Base-by-base conservation (phyloP, 768 basidiomycete genomes). In the Naganishia randhawae region DNA sequence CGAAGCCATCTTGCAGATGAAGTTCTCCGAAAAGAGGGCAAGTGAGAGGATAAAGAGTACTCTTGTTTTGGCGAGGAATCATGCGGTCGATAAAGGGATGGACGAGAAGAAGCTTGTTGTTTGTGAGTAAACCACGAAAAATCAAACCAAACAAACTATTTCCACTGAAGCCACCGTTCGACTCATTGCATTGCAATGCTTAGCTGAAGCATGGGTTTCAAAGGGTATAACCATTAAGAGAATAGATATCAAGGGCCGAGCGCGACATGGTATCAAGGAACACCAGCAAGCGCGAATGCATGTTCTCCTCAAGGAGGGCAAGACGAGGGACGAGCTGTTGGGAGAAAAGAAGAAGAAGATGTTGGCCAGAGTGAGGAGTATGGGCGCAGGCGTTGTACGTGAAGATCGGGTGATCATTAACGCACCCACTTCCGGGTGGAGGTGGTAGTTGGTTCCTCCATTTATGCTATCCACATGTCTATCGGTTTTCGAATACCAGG, bases 1-100 rank as follows among this genome's bases (percentile, higher is more conserved):
- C 81, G 86, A 88, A 72, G 95, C 95, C 39, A 95, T 99, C 77
- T 82, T 97, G 67, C 95, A 99, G 75, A 94, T 98, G 91, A 86
- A 89, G 77, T 97, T 96, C 80, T 91, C 89, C 71, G 89, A 94
- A 79, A 99, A 99, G 81, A 85, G 91, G 27, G 91, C 89, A 16
- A 88, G 91, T 71, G 84, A 83, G 53, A 87, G 91, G 69, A 86
- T 99, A 68, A 88, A 91, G 85, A 90, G 88, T 73, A 92, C 92
- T 85, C 84, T 98, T 51, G 86, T 86, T 14, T 86, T 89, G 0
- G 93, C 92, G 2, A 89, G 90, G 75, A 86, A 92, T 76, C 89
- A 94, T 73, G 95, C 94, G 0, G 83, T 86, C 42, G 88, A 88
- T 75, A 92, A 94, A 81, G 85, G 85, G 33, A 81, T 98, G 76